A percentile compares a stretch with the other conserved stretches of the same genome.
Evolutionary conservation across 208 protist genomes (phyloP).

Genomic region (Leishmania major): DNA sequence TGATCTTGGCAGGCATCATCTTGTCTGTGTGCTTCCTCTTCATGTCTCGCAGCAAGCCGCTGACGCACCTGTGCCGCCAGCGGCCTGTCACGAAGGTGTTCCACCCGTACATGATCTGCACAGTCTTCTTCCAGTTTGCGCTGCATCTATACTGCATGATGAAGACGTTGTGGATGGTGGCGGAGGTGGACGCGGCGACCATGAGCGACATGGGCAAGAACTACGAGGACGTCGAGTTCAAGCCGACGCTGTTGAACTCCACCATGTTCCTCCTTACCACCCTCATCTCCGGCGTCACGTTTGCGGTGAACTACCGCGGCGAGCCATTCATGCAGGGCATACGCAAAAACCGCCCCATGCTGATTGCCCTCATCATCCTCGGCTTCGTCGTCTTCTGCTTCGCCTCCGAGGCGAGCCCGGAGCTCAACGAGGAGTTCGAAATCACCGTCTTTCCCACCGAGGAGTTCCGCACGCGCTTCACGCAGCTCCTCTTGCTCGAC

Average conservation of each 20-base stretch:
- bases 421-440: conserved; percentile 87
- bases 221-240: conserved; percentile 91
- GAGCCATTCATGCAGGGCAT: conserved; percentile 95
- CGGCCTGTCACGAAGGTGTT: conserved; percentile 96
- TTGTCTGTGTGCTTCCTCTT: conserved; percentile 98
- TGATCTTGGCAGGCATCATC: conserved; percentile 95
- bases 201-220: conserved; percentile 57
- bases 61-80: conserved; percentile 88
- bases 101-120: conserved; percentile 94
- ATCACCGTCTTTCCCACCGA: conserved; percentile 85
- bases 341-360: conserved; percentile 91
- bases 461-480: conserved; percentile 77
- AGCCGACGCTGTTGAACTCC: conserved; percentile 96
- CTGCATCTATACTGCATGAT: conserved; percentile 95
- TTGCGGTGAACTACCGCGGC: conserved; percentile 98
- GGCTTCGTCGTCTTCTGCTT: conserved; percentile 77
- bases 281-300: conserved; percentile 95
- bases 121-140: conserved; percentile 96
- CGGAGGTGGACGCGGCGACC: conserved; percentile 63
- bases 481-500: conserved; percentile 76
- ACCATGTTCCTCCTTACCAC: conserved; percentile 97
- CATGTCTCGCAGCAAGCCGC: conserved; percentile 96
- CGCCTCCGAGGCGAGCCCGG: conserved; percentile 73
- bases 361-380: conserved; percentile 82
- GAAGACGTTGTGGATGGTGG: conserved; percentile 73